A percentile compares a stretch with the other conserved stretches of the same genome.
These are phyloP conservation scores for Leishmania amazonensis DNA, from an alignment of 208 protist genomes.

Conservation along the genomic window DNA sequence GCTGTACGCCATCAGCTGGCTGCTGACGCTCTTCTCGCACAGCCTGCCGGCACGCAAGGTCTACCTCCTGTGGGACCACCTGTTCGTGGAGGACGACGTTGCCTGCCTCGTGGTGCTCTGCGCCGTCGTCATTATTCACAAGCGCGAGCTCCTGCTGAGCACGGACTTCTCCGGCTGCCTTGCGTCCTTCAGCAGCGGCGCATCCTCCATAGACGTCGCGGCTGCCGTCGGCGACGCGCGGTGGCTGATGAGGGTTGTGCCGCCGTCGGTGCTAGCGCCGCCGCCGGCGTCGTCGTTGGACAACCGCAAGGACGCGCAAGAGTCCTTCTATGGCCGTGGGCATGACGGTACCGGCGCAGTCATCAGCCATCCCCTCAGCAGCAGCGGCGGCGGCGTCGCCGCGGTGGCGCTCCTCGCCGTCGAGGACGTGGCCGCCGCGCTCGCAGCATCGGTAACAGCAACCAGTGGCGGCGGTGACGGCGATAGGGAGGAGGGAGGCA, in stretches of 20 bases:
- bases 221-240: slow-evolving; percentile 39
- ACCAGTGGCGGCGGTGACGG: not conserved
- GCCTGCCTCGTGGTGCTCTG: slow-evolving; percentile 42
- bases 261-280: slow-evolving; percentile 32
- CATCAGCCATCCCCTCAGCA: not conserved
- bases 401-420: slow-evolving; percentile 18
- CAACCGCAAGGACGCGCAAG: not conserved
- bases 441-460: not conserved
- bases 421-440: slow-evolving; percentile 16
- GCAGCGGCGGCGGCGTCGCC: not conserved
- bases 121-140: slow-evolving; percentile 43
- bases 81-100: slow-evolving; percentile 57
- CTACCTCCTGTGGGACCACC: slow-evolving; percentile 91
- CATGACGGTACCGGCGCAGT: not conserved
- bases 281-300: not conserved
- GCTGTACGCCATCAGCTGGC: slow-evolving; percentile 96
- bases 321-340: not conserved
- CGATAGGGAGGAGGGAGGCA: not conserved
- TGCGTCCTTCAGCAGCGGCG: slow-evolving; percentile 40
- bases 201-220: slow-evolving; percentile 31
- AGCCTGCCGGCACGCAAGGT: slow-evolving; percentile 89
- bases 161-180: slow-evolving; percentile 57
- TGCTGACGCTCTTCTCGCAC: slow-evolving; percentile 92
- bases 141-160: slow-evolving; percentile 43
- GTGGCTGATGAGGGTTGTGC: slow-evolving; percentile 44